These are phyloP conservation scores for Massospora cicadina DNA, from an alignment of 371 early-diverging fungal species.

Conservation along the genomic window DNA sequence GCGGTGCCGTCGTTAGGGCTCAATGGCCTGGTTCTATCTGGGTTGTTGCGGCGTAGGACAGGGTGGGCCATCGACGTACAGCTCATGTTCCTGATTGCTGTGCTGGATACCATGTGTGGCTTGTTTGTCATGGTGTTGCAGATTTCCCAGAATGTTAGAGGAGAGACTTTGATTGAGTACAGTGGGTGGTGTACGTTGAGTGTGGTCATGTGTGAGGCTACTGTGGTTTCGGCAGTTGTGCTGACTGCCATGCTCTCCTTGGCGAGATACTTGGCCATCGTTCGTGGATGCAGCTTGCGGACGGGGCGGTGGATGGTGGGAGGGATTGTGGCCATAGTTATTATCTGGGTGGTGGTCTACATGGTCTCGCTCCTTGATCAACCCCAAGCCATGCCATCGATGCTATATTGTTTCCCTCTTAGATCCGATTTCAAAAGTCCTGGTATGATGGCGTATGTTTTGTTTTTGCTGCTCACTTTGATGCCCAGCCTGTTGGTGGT, in stretches of 20 bases:
- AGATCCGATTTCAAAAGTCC: not conserved
- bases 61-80: not conserved
- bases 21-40: not conserved
- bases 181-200: not conserved
- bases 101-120: not conserved
- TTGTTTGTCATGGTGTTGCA: not conserved
- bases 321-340: not conserved
- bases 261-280: not conserved
- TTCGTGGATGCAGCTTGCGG: not conserved
- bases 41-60: not conserved
- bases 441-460: not conserved
- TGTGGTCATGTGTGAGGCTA: not conserved
- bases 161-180: not conserved
- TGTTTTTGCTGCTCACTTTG: not conserved
- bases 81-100: not conserved
- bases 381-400: not conserved
- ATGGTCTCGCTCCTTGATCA: not conserved
- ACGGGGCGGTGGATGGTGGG: not conserved
- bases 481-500: not conserved
- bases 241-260: slow-evolving; percentile 1
- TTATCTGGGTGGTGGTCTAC: not conserved
- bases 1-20: not conserved
- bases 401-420: not conserved
- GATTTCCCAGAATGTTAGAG: not conserved
- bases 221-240: not conserved